phyloP scores from a whole-genome alignment of 1,284 basidiomycete species.

The Fomitopsis schrenkii region DNA sequence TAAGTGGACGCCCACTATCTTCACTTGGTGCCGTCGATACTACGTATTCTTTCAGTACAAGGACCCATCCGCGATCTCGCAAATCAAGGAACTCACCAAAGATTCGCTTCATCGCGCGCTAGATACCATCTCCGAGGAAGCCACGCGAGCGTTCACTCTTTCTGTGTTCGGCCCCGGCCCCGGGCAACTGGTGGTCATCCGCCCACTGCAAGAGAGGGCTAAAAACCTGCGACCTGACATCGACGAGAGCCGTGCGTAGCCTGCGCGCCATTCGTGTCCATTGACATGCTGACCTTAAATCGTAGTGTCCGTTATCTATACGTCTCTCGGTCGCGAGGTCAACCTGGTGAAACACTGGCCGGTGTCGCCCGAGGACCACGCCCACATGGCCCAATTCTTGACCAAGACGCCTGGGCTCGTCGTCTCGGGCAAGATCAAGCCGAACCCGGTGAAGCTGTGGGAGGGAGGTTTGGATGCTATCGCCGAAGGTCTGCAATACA shows the following conservation, averaged over 20 bases:
- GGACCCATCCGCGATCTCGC: slow-evolving; percentile 17
- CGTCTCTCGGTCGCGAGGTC: slow-evolving; percentile 10
- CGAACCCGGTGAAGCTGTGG: slow-evolving; percentile 15
- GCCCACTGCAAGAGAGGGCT: slow-evolving; percentile 1
- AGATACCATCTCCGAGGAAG: slow-evolving; percentile 17
- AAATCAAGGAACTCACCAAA: slow-evolving; percentile 21
- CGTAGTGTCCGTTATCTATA: too few species aligned
- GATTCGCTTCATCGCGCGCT: slow-evolving; percentile 17
- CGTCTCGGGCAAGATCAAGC: slow-evolving; percentile 10
- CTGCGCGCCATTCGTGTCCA: too few species aligned
- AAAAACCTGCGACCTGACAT: slow-evolving; percentile 2
- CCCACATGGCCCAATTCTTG: slow-evolving; percentile 18
- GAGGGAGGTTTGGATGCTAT: slow-evolving; percentile 11
- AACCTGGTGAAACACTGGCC: slow-evolving; percentile 4
- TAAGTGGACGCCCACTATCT: slow-evolving; percentile 3
- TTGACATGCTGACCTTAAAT: too few species aligned
- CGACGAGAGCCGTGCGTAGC: too few species aligned
- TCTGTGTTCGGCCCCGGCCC: slow-evolving; percentile 12
- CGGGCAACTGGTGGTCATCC: slow-evolving; percentile 14
- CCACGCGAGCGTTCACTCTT: slow-evolving; percentile 2
- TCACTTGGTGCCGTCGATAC: too few species aligned
- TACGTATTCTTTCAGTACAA: slow-evolving; percentile 10
- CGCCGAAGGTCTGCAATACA: slow-evolving; percentile 14
- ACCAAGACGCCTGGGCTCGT: slow-evolving; percentile 16
- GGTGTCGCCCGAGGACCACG: slow-evolving; percentile 13